phyloP scores from a whole-genome alignment of 352 stramenopile species.

The Albugo laibachii region DNA sequence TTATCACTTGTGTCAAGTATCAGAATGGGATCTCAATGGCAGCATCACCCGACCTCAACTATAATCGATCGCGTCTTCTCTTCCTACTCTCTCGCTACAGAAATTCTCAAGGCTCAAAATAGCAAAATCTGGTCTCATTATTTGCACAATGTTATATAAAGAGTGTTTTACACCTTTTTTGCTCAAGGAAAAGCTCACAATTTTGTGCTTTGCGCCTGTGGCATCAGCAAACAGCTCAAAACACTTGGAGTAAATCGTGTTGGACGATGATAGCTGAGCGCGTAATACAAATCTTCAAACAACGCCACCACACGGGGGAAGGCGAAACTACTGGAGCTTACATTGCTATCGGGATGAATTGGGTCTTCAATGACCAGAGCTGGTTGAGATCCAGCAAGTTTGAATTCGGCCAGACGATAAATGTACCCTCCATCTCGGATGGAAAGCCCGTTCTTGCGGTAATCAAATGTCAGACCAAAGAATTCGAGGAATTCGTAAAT shows the following conservation, averaged over 20 bases:
- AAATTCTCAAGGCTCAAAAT: too few relatives aligned
- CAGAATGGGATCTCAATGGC: too few relatives aligned
- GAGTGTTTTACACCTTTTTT: background rate
- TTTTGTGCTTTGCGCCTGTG: background rate
- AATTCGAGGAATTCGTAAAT: constrained; percentile 69
- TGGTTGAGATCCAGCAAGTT: constrained; percentile 16
- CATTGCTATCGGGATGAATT: constrained; percentile 74
- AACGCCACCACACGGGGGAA: constrained; percentile 68
- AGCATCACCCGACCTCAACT: too few relatives aligned
- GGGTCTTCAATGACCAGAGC: constrained; percentile 76
- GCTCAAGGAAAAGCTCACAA: background rate
- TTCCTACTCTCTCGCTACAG: too few relatives aligned
- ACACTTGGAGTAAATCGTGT: constrained; percentile 57
- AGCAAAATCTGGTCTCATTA: too few relatives aligned
- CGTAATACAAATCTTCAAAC: constrained; percentile 75
- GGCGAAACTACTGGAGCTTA: constrained; percentile 71
- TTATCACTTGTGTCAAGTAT: too few relatives aligned
- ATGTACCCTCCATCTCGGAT: constrained; percentile 73
- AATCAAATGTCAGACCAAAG: constrained; percentile 73
- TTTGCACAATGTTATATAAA: too few relatives aligned
- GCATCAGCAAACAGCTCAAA: constrained; percentile 52
- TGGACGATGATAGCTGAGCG: constrained; percentile 62
- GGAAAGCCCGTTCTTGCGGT: constrained; percentile 63
- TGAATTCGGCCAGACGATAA: constrained; percentile 45
- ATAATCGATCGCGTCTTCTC: too few relatives aligned